Percentiles rank a stretch among this genome's conserved stretches.
These are phyloP conservation scores for Cryptococcus sp. DNA, from an alignment of 1,284 basidiomycete species.

Conservation along the genomic window DNA sequence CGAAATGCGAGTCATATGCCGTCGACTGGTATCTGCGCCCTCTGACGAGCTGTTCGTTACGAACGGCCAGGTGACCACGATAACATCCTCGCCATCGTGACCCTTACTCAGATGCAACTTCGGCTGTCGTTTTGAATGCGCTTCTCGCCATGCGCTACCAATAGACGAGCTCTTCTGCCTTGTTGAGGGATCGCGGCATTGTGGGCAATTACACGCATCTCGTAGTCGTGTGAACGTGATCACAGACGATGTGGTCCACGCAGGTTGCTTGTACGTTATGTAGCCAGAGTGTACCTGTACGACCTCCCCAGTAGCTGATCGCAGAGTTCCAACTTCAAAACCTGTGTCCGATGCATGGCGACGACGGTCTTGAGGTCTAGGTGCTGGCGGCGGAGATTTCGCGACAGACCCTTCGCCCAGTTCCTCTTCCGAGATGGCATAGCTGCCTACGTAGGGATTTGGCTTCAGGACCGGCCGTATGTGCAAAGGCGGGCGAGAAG, in stretches of 20 bases:
- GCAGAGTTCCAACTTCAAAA: background rate
- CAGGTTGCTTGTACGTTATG: constrained; percentile 9
- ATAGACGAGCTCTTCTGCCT: constrained; percentile 71
- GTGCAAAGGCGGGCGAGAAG: background rate
- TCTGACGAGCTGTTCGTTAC: background rate
- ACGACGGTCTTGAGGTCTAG: too few relatives aligned
- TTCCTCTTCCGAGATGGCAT: constrained; percentile 16
- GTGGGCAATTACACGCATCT: constrained; percentile 61
- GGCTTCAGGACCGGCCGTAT: constrained; percentile 13
- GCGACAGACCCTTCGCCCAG: constrained; percentile 2
- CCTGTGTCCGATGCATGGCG: background rate
- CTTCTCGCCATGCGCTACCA: constrained; percentile 15
- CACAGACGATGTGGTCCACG: background rate
- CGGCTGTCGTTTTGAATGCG: background rate
- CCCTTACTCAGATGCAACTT: background rate
- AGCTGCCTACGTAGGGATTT: constrained; percentile 19
- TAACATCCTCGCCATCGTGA: background rate
- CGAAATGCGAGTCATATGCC: background rate
- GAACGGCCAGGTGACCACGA: background rate
- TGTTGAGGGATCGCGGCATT: constrained; percentile 71
- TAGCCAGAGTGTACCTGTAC: constrained; percentile 9
- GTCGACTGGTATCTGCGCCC: background rate
- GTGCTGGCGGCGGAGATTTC: background rate
- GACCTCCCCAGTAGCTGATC: background rate
- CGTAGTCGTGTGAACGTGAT: constrained; percentile 57